Conservation (phyloP, 805 yeast genomes). For the Candida xiaguanensis region DNA sequence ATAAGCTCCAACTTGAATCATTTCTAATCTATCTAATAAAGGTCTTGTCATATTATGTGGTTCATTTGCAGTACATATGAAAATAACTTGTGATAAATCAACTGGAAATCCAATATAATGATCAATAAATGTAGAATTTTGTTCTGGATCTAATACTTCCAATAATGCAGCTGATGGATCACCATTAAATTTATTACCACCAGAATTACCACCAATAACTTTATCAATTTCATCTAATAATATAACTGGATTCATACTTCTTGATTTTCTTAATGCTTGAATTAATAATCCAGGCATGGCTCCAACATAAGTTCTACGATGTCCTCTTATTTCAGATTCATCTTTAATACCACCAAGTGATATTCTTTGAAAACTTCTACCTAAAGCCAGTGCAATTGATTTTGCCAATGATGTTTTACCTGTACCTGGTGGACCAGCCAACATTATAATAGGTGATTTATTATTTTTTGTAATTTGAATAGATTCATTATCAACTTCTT, state of each 20-base stretch:
- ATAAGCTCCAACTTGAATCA: constrained; percentile 74
- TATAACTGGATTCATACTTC: constrained; percentile 79
- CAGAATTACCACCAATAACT: constrained; percentile 51
- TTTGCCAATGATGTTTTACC: constrained; percentile 87
- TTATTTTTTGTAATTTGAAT: constrained; percentile 27
- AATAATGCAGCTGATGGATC: constrained; percentile 88
- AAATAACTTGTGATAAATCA: constrained; percentile 75
- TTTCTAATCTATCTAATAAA: constrained; percentile 78
- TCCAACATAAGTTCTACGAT: constrained; percentile 86
- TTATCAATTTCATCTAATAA: constrained; percentile 85
- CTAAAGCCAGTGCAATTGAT: constrained; percentile 71
- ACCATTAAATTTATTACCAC: constrained; percentile 54
- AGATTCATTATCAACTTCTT: constrained; percentile 9
- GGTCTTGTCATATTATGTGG: constrained; percentile 70
- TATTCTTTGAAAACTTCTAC: constrained; percentile 72
- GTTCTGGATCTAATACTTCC: constrained; percentile 90
- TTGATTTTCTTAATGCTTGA: constrained; percentile 71
- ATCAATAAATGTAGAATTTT: constrained; percentile 70
- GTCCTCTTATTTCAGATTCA: constrained; percentile 88
- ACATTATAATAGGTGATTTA: constrained; percentile 70
- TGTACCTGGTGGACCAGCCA: constrained; percentile 93
- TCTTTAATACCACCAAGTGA: constrained; percentile 87
- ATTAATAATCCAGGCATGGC: constrained; percentile 85
- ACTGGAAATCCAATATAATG: constrained; percentile 84
- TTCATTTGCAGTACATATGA: constrained; percentile 85